Conservation (phyloP, 306 rosid species). For the Lithocarpus polystachyus region DNA sequence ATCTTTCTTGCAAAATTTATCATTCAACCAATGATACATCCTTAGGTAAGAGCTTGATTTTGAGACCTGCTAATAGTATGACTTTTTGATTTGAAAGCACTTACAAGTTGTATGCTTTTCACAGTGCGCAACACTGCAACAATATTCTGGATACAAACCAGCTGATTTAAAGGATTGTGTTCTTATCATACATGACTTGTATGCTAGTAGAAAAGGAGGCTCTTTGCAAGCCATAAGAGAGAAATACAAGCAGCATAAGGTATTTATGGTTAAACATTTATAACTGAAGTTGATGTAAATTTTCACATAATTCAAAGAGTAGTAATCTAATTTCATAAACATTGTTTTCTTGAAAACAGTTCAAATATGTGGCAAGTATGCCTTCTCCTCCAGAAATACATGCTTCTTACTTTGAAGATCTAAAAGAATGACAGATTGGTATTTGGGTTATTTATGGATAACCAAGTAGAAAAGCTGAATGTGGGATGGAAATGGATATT, state of each 20-base stretch:
- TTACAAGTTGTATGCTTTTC: constrained; percentile 6
- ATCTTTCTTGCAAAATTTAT: constrained; percentile 69
- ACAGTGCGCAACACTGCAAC: constrained; percentile 45
- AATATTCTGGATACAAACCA: constrained; percentile 57
- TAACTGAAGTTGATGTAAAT: not conserved
- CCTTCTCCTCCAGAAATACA: not conserved
- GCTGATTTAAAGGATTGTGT: constrained; percentile 61
- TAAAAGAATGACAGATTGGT: not conserved
- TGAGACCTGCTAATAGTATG: not conserved
- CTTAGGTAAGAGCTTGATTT: constrained; percentile 58
- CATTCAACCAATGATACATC: constrained; percentile 44
- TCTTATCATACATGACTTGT: constrained; percentile 57
- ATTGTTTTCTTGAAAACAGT: not conserved
- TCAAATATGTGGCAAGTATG: not conserved
- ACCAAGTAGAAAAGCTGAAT: not conserved
- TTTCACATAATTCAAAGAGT: not conserved
- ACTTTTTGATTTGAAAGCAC: not conserved
- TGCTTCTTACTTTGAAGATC: not conserved
- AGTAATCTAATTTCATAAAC: constrained; percentile 9
- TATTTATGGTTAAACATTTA: not conserved
- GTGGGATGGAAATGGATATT: not conserved
- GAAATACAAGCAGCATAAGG: constrained; percentile 88
- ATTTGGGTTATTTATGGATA: not conserved
- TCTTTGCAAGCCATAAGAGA: constrained; percentile 59
- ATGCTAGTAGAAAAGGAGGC: constrained; percentile 62